These are phyloP conservation scores for Fusarium napiforme DNA, from an alignment of 2,329 filamentous ascomycete species.

Conservation along the genomic window DNA sequence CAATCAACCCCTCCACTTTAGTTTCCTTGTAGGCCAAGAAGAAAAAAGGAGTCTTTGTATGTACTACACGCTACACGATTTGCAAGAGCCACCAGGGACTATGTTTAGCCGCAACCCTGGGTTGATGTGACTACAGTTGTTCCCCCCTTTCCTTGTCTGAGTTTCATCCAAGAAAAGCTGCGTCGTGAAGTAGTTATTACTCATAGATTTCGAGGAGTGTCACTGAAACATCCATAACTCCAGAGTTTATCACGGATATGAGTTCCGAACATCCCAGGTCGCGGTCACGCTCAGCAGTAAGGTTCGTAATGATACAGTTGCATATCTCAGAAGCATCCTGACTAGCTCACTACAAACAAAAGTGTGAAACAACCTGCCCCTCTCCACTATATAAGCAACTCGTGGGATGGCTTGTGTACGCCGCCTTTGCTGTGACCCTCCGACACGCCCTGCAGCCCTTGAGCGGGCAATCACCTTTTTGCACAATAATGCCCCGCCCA, in stretches of 20 bases:
- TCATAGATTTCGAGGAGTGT: rapidly evolving
- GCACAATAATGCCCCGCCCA: background rate
- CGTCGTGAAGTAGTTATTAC: background rate
- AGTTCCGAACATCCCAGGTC: background rate
- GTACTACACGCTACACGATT: background rate
- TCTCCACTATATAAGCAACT: slow-evolving; percentile 1
- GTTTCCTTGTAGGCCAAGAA: too few relatives aligned
- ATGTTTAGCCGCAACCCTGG: background rate
- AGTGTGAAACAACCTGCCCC: background rate
- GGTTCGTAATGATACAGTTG: background rate
- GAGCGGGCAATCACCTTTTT: background rate
- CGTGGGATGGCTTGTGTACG: background rate
- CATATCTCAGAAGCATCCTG: background rate
- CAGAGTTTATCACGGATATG: background rate
- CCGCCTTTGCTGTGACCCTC: background rate
- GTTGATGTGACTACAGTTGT: background rate
- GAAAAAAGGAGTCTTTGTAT: background rate
- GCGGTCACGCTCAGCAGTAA: background rate
- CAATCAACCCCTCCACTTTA: background rate
- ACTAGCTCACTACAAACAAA: background rate
- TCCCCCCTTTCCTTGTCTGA: background rate
- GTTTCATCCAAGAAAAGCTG: rapidly evolving
- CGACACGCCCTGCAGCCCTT: background rate
- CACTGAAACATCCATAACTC: too few relatives aligned
- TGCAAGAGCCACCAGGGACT: too few relatives aligned